Evolutionary conservation across 208 protist species (phyloP).

Genomic region (Trypanosoma brucei): DNA sequence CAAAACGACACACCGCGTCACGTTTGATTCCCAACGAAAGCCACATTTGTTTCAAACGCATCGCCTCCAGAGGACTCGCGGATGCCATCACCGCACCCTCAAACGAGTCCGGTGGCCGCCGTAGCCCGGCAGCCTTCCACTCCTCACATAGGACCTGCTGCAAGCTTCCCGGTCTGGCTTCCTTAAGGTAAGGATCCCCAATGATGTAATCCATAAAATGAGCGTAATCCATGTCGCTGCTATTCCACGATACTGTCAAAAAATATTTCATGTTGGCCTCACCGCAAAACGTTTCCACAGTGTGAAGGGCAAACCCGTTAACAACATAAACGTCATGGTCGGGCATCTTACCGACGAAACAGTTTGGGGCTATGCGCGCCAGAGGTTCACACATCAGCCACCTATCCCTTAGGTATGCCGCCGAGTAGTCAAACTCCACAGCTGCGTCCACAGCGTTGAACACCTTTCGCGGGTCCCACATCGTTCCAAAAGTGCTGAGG

Average conservation of each 20-base stretch:
- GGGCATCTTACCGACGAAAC: slow-evolving; percentile 41
- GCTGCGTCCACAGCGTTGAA: slow-evolving; percentile 29
- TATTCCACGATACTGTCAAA: slow-evolving; percentile 40
- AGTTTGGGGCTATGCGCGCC: slow-evolving; percentile 25
- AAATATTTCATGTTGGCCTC: slow-evolving; percentile 33
- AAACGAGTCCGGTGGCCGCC: slow-evolving; percentile 25
- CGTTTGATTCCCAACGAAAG: slow-evolving; percentile 21
- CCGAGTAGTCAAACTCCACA: slow-evolving; percentile 30
- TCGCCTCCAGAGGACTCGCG: slow-evolving; percentile 59
- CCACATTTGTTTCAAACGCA: slow-evolving; percentile 70
- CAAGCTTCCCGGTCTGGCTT: slow-evolving; percentile 23
- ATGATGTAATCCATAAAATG: slow-evolving; percentile 24
- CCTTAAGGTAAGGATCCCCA: slow-evolving; percentile 30
- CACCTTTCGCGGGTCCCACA: slow-evolving; percentile 20
- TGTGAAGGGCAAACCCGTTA: slow-evolving; percentile 50
- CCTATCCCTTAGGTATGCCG: slow-evolving; percentile 21
- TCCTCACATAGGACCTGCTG: slow-evolving; percentile 20
- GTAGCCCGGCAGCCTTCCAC: slow-evolving; percentile 24
- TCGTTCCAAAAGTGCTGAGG: slow-evolving; percentile 19
- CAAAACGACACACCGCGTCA: slow-evolving; percentile 34
- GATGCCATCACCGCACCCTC: slow-evolving; percentile 57
- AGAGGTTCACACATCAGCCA: slow-evolving; percentile 28
- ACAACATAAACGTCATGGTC: slow-evolving; percentile 29
- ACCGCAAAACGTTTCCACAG: slow-evolving; percentile 35
- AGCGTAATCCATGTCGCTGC: slow-evolving; percentile 13